Base-by-base conservation (phyloP, 805 yeast species). In the Teunomyces aglyptinius region DNA sequence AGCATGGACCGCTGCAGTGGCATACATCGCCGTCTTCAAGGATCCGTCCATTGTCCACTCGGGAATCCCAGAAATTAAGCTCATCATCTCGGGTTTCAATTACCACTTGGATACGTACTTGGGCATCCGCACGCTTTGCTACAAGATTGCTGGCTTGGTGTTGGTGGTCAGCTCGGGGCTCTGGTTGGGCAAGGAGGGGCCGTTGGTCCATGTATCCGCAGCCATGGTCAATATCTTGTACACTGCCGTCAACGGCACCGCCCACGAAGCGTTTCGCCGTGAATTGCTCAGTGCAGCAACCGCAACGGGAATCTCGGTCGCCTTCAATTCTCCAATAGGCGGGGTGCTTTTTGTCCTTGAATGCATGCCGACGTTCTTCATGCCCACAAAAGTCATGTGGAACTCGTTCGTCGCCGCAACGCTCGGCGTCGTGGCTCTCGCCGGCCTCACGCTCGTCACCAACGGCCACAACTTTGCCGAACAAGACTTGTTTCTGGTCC, bases 161-260 rank as follows among this genome's bases (percentile, higher is more conserved):
- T 65, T 86, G 40, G 83, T 85, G 12, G 83, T 86, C 4, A 82
- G 90, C 18, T 79, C 88, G 1, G 96, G 96, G 0, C 57, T 89
- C 2, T 86, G 92, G 88, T 74, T 86, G 5, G 96, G 96, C 5
- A 83, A 82, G 57, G 96, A 89, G 56, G 96, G 96, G 1, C 96
- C 96, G 0, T 62, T 89, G 45, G 91, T 87, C 20, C 96, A 89
- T 62, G 78, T 89, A 3, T 77, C 92, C 0, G 80, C 87, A 53
- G 81, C 87, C 51, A 68, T 82, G 22, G 54, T 56, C 65, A 83
- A 53, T 63, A 65, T 51, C 32, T 65, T 46, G 45, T 67, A 59
- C 50, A 47, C 50, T 27, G 38, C 77, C 6, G 60, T 78, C 39
- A 56, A 62, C 15, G 43, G 56, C 3, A 61, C 70, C 43, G 56